phyloP scores from a whole-genome alignment of 2,329 filamentous ascomycete species.

The Ceratocystis papillata region DNA sequence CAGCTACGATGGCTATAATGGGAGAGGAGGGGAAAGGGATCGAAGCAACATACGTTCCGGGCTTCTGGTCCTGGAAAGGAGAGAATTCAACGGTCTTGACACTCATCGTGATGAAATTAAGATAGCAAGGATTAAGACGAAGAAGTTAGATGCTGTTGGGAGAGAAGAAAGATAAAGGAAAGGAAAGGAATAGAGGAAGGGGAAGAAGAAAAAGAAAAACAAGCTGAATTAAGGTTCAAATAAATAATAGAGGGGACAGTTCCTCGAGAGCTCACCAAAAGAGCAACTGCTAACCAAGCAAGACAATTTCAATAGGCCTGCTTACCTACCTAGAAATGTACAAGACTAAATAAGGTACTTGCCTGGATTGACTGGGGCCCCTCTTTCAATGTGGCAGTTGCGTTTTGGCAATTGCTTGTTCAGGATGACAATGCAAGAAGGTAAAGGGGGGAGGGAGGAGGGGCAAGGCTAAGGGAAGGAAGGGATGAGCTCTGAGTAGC shows the following conservation, averaged over 20 bases:
- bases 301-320: background rate
- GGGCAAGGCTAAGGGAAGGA: background rate
- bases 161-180: conserved; percentile 7
- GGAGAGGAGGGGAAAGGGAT: conserved; percentile 6
- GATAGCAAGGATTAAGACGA: background rate
- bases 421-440: conserved; percentile 1
- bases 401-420: conserved; percentile 6
- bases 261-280: conserved; percentile 2
- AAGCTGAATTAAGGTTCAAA: conserved; percentile 7
- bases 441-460: background rate
- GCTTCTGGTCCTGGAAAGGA: conserved; percentile 93
- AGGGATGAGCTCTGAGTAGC: conserved; percentile 2
- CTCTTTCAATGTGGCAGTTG: background rate
- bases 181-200: background rate
- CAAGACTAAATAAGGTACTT: background rate
- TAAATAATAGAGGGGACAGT: background rate
- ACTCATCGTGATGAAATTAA: conserved; percentile 45
- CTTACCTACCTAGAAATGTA: background rate
- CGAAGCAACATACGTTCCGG: conserved; percentile 72
- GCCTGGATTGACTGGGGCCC: background rate
- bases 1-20: background rate
- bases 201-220: conserved; percentile 3
- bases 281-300: background rate
- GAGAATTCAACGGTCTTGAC: conserved; percentile 68
- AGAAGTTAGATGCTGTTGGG: background rate